A percentile compares a stretch with the other conserved stretches of the same genome.
phyloP scores from a whole-genome alignment of 768 basidiomycete genomes.

The Tricholoma sp. region DNA sequence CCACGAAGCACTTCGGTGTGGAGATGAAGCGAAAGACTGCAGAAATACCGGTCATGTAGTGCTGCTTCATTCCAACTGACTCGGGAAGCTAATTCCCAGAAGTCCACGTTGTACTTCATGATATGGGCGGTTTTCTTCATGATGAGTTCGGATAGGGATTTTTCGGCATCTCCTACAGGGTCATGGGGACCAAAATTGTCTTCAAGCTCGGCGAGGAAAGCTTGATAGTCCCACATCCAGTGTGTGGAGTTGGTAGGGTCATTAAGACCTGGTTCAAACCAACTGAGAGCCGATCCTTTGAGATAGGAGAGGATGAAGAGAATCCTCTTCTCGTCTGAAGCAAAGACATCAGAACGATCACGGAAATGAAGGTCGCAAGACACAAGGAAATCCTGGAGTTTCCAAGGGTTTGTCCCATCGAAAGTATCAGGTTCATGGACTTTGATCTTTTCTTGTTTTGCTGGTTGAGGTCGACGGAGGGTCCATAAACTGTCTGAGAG shows the following conservation, averaged over 20 bases:
- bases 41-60: not conserved
- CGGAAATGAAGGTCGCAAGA: not conserved
- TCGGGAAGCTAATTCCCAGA: not conserved
- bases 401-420: not conserved
- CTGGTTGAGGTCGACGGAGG: not conserved
- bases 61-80: not conserved
- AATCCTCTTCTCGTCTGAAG: not conserved
- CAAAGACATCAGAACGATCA: not conserved
- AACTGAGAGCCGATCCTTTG: not conserved
- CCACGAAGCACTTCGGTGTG: not conserved
- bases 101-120: not conserved
- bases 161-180: not conserved
- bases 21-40: not conserved
- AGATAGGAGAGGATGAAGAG: not conserved
- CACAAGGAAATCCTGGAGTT: not conserved
- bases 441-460: too few species aligned
- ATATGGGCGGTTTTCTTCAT: not conserved
- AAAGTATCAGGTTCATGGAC: not conserved
- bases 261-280: not conserved
- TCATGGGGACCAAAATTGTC: not conserved
- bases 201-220: not conserved
- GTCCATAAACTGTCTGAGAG: not conserved
- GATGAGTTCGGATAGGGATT: not conserved
- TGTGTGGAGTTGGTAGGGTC: not conserved
- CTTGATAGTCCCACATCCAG: not conserved